Evolutionary conservation across 2,329 filamentous ascomycete genomes (phyloP).

Genomic region (Fusarium lyarnte): DNA sequence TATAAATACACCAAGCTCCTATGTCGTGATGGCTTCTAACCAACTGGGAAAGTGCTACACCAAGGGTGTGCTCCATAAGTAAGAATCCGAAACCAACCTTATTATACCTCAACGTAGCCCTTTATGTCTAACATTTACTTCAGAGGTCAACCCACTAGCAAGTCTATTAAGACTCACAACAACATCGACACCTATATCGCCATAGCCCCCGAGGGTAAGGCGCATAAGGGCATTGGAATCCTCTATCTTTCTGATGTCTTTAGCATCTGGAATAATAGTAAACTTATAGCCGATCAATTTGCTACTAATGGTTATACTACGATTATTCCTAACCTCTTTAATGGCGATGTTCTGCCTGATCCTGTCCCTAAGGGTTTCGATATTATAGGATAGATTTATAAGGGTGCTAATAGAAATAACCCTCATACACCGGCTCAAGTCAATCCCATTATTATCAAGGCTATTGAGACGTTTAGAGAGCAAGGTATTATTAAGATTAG

Average conservation of each 20-base stretch:
- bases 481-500: constrained; percentile 62
- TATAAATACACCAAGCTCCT: no score
- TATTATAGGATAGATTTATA: constrained; percentile 46
- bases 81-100: constrained; percentile 36
- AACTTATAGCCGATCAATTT: constrained; percentile 53
- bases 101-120: not conserved
- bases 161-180: constrained; percentile 55
- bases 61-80: constrained; percentile 63
- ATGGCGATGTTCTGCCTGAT: constrained; percentile 47
- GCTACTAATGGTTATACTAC: constrained; percentile 52
- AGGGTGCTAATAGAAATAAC: constrained; percentile 59
- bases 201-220: constrained; percentile 48
- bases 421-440: constrained; percentile 50
- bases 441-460: constrained; percentile 48
- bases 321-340: constrained; percentile 52
- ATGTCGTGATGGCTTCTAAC: constrained; percentile 60
- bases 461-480: constrained; percentile 64
- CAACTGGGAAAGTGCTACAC: constrained; percentile 63
- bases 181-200: constrained; percentile 62
- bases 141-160: constrained; percentile 58
- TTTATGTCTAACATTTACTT: not conserved
- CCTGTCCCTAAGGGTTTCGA: constrained; percentile 45
- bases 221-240: constrained; percentile 45
- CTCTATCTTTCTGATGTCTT: constrained; percentile 51
- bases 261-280: constrained; percentile 52